Evolutionary conservation across 176 grass and related monocot species (phyloP).

Genomic region (Avena atlantica): DNA sequence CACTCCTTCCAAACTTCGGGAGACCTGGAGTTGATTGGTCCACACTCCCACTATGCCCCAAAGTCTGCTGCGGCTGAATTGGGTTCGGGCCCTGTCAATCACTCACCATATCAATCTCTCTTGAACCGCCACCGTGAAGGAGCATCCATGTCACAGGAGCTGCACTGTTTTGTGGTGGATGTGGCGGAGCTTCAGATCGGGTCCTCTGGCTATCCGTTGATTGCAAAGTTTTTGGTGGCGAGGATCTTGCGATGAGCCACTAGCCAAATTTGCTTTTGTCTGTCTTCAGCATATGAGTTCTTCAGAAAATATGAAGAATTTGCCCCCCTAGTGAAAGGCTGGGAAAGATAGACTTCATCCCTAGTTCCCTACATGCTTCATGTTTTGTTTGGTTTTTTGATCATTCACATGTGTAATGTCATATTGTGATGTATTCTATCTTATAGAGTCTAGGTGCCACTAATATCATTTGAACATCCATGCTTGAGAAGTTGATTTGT

Average conservation of each 20-base stretch:
- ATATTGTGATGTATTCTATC: constrained; percentile 15
- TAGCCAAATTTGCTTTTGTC: constrained; percentile 18
- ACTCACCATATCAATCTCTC: neutral
- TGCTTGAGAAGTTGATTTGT: constrained; percentile 6
- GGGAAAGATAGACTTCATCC: neutral
- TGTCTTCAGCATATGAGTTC: neutral
- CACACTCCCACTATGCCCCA: neutral
- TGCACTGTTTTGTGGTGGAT: neutral
- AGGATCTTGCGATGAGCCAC: neutral
- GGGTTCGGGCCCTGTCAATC: neutral
- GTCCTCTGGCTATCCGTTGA: neutral
- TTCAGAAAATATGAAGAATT: neutral
- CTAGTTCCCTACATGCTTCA: neutral
- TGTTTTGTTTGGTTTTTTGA: constrained; percentile 25
- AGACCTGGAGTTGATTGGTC: neutral
- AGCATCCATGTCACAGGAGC: neutral
- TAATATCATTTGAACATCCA: neutral
- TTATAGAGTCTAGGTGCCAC: constrained; percentile 14
- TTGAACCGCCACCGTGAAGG: neutral
- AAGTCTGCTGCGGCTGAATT: neutral
- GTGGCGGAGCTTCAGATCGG: neutral
- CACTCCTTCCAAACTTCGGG: neutral
- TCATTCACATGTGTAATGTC: constrained; percentile 38
- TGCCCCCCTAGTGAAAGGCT: constrained; percentile 6
- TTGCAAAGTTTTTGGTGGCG: neutral